phyloP scores from a whole-genome alignment of 257 asterid genomes.

The Lycium ferocissimum region DNA sequence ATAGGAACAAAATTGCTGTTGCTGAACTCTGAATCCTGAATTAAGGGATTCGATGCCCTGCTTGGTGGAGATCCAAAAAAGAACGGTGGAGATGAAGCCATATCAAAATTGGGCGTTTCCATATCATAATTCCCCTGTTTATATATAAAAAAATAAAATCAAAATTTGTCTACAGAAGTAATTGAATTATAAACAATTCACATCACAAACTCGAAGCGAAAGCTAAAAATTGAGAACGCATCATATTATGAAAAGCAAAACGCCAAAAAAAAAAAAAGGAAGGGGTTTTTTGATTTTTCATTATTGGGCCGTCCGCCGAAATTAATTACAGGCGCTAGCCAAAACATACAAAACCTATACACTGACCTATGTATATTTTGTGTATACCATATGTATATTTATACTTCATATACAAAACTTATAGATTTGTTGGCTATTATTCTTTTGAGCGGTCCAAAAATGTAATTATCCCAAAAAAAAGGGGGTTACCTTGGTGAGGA shows the following conservation, averaged over 20 bases:
- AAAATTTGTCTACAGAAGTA: neutral
- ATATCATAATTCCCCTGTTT: constrained; percentile 41
- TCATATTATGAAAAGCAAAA: neutral
- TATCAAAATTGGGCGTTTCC: constrained; percentile 47
- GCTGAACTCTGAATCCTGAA: constrained; percentile 64
- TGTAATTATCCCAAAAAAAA: too few relatives aligned
- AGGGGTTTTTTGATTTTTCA: too few relatives aligned
- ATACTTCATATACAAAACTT: too few relatives aligned
- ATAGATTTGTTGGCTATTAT: too few relatives aligned
- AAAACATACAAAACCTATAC: too few relatives aligned
- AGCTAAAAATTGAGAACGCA: too few relatives aligned
- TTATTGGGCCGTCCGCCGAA: too few relatives aligned
- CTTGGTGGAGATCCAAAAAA: constrained; percentile 63
- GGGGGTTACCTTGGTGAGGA: constrained; percentile 18
- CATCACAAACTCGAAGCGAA: neutral
- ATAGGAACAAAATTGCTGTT: constrained; percentile 41
- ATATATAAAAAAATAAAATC: neutral
- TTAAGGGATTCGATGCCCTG: constrained; percentile 64
- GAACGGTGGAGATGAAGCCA: constrained; percentile 63
- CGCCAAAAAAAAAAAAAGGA: neutral
- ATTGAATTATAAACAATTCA: neutral
- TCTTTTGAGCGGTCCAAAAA: too few relatives aligned
- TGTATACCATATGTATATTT: too few relatives aligned
- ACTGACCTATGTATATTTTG: too few relatives aligned
- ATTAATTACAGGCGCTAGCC: too few relatives aligned